Conservation (phyloP, 805 yeast genomes). For the Saturnispora zaruensis region DNA sequence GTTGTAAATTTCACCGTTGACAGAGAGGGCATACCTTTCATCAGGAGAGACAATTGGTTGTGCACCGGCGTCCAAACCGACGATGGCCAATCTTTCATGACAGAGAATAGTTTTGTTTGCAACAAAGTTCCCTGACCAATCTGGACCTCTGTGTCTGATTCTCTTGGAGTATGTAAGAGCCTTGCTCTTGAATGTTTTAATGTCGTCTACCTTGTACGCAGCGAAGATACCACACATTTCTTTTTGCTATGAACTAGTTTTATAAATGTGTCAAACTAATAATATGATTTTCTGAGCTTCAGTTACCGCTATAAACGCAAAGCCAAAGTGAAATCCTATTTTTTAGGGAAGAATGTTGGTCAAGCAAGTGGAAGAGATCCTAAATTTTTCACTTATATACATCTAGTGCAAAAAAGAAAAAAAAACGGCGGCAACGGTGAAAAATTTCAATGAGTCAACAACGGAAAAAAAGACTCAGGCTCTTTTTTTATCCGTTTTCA, state of each 20-base stretch:
- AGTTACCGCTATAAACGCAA: not conserved
- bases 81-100: slow-evolving; percentile 96
- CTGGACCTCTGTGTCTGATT: slow-evolving; percentile 99
- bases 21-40: slow-evolving; percentile 65
- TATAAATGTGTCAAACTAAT: not conserved
- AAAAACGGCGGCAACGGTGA: not conserved
- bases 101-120: slow-evolving; percentile 75
- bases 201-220: slow-evolving; percentile 73
- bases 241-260: not conserved
- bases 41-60: slow-evolving; percentile 88
- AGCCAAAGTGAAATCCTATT: not conserved
- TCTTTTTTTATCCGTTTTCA: not conserved
- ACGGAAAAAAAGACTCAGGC: not conserved
- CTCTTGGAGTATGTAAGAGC: slow-evolving; percentile 87
- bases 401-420: not conserved
- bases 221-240: slow-evolving; percentile 98
- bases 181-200: slow-evolving; percentile 70
- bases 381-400: not conserved
- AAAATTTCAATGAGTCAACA: not conserved
- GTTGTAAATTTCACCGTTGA: slow-evolving; percentile 98
- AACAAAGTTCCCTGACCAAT: slow-evolving; percentile 88
- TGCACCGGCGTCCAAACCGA: slow-evolving; percentile 95
- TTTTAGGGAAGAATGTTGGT: not conserved
- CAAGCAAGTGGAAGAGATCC: not conserved
- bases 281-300: not conserved